These are phyloP conservation scores for Carallia pectinifolia DNA, from an alignment of 345 rosid genomes.

Conservation along the genomic window DNA sequence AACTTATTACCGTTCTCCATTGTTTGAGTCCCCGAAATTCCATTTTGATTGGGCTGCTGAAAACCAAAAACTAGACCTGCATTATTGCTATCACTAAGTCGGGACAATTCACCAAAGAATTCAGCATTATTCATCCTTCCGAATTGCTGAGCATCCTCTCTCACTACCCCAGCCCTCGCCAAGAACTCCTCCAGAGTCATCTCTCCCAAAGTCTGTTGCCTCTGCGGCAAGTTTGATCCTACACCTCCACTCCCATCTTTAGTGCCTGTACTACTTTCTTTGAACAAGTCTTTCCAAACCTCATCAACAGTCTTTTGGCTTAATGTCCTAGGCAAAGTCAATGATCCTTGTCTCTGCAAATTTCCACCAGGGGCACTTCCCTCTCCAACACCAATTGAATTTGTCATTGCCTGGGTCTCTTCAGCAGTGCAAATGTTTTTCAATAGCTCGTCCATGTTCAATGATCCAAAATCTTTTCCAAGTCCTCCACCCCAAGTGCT, in stretches of 20 bases:
- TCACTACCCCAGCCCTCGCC: slow-evolving; percentile 32
- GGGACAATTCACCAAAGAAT: slow-evolving; percentile 41
- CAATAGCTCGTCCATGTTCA: slow-evolving; percentile 37
- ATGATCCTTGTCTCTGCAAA: slow-evolving; percentile 53
- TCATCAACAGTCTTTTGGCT: slow-evolving; percentile 38
- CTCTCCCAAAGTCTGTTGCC: slow-evolving; percentile 33
- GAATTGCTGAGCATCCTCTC: slow-evolving; percentile 28
- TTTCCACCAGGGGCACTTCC: slow-evolving; percentile 40
- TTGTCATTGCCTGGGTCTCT: slow-evolving; percentile 30
- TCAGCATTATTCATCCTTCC: slow-evolving; percentile 40
- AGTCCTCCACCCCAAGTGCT: slow-evolving; percentile 30
- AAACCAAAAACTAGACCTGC: slow-evolving; percentile 46
- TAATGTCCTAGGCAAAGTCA: slow-evolving; percentile 35
- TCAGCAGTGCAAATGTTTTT: slow-evolving; percentile 35
- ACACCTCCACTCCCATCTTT: slow-evolving; percentile 35
- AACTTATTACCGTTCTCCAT: slow-evolving; percentile 26
- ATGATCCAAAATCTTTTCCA: slow-evolving; percentile 32
- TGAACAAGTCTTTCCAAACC: slow-evolving; percentile 30
- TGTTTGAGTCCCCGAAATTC: slow-evolving; percentile 30
- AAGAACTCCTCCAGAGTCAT: slow-evolving; percentile 36
- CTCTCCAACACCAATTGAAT: slow-evolving; percentile 8
- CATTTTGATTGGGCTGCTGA: slow-evolving; percentile 57
- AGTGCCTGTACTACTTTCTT: slow-evolving; percentile 17
- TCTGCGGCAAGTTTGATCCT: slow-evolving; percentile 44
- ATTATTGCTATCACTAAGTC: slow-evolving; percentile 26